These are phyloP conservation scores for Exidia glandulosa DNA, from an alignment of 768 basidiomycete genomes.

Conservation along the genomic window DNA sequence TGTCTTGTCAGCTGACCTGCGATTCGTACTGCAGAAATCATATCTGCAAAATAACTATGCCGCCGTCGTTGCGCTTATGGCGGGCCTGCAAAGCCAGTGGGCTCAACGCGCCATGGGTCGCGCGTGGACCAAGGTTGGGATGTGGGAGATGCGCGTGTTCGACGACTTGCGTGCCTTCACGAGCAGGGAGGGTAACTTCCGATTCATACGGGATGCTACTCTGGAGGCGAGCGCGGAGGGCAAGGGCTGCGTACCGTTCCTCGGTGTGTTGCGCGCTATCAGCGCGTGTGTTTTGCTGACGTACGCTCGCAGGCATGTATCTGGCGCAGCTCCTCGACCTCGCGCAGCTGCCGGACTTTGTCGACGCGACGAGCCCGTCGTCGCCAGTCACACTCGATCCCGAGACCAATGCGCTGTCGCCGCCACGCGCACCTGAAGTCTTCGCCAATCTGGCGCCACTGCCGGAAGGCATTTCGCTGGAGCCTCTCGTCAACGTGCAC, in stretches of 20 bases:
- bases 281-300: neutral
- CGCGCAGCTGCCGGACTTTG: slow-evolving; percentile 61
- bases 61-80: slow-evolving; percentile 68
- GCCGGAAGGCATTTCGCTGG: slow-evolving; percentile 66
- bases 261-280: slow-evolving; percentile 38
- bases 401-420: slow-evolving; percentile 48
- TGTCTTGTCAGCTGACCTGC: neutral
- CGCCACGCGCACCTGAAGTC: slow-evolving; percentile 67
- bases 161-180: slow-evolving; percentile 60
- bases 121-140: slow-evolving; percentile 52
- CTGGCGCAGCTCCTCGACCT: slow-evolving; percentile 58
- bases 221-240: slow-evolving; percentile 31
- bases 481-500: slow-evolving; percentile 81
- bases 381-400: slow-evolving; percentile 56
- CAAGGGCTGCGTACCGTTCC: slow-evolving; percentile 68
- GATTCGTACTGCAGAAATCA: slow-evolving; percentile 69
- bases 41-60: slow-evolving; percentile 70
- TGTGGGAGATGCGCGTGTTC: slow-evolving; percentile 64
- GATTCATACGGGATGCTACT: slow-evolving; percentile 56
- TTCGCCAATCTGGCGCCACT: slow-evolving; percentile 63
- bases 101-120: slow-evolving; percentile 57
- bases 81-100: slow-evolving; percentile 61
- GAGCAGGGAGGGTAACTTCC: slow-evolving; percentile 57
- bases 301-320: slow-evolving; percentile 48
- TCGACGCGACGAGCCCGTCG: slow-evolving; percentile 53